phyloP scores from a whole-genome alignment of 2,329 filamentous ascomycete genomes.

The Chaetomiaceae sp. region DNA sequence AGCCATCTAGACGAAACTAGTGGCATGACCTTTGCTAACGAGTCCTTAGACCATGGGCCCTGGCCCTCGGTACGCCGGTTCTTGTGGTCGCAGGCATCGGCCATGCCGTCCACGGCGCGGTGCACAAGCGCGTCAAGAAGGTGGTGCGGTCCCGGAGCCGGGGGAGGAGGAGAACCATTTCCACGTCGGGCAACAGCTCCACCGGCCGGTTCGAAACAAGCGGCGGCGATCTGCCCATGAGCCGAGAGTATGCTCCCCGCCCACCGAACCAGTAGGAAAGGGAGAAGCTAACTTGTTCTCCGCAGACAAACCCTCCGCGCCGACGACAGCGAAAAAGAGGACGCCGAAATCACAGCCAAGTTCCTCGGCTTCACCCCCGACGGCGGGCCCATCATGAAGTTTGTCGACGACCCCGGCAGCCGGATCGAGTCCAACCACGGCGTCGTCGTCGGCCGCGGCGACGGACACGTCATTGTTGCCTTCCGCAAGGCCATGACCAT shows the following conservation, averaged over 20 bases:
- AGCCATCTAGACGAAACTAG: background rate
- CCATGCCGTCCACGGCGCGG: slow-evolving; percentile 42
- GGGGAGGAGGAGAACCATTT: slow-evolving; percentile 14
- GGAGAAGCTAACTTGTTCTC: slow-evolving; percentile 10
- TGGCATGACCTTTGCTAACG: background rate
- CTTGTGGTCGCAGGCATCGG: slow-evolving; percentile 54
- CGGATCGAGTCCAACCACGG: slow-evolving; percentile 31
- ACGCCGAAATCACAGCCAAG: slow-evolving; percentile 29
- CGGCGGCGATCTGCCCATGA: slow-evolving; percentile 31
- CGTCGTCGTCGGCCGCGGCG: slow-evolving; percentile 36
- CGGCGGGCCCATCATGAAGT: slow-evolving; percentile 44
- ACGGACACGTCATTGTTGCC: slow-evolving; percentile 37
- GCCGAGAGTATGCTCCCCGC: slow-evolving; percentile 39
- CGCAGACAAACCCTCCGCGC: slow-evolving; percentile 19
- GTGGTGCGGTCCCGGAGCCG: slow-evolving; percentile 21
- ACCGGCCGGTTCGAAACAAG: slow-evolving; percentile 9
- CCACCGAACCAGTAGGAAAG: background rate
- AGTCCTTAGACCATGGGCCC: slow-evolving; percentile 46
- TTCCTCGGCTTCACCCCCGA: slow-evolving; percentile 44
- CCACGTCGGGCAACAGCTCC: slow-evolving; percentile 10
- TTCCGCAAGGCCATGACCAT: slow-evolving; percentile 32
- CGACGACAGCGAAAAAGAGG: slow-evolving; percentile 34
- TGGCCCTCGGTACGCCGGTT: slow-evolving; percentile 57
- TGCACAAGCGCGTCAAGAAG: slow-evolving; percentile 34
- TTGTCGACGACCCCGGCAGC: slow-evolving; percentile 33